These are phyloP conservation scores for Colletotrichum sp. DNA, from an alignment of 2,329 filamentous ascomycete species.

Conservation along the genomic window DNA sequence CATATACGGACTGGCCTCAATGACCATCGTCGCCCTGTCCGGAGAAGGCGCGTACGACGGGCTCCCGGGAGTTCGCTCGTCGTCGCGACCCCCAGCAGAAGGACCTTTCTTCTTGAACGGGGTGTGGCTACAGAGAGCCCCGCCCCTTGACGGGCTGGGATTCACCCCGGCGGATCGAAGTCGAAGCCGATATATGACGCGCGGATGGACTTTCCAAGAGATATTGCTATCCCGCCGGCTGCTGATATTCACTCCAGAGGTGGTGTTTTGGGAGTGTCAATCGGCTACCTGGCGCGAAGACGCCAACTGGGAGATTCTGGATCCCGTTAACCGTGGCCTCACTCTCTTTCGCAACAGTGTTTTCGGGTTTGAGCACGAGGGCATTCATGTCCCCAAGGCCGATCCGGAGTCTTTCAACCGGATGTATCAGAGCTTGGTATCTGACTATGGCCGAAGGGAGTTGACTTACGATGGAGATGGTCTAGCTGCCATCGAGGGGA, in stretches of 20 bases:
- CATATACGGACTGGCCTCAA: neutral
- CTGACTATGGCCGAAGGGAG: neutral
- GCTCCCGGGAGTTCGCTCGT: neutral
- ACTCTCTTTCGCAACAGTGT: neutral
- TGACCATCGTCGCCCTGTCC: neutral
- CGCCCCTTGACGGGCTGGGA: neutral
- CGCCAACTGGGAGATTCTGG: neutral
- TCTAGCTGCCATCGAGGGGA: neutral
- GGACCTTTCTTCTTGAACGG: neutral
- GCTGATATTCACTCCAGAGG: neutral
- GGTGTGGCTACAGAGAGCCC: neutral
- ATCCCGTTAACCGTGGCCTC: accelerated
- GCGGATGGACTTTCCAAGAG: neutral
- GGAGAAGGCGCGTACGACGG: neutral
- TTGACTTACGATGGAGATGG: neutral
- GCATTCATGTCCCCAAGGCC: neutral
- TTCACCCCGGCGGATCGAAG: neutral
- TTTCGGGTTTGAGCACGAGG: neutral
- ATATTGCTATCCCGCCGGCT: neutral
- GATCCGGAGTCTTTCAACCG: neutral
- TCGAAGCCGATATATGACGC: neutral
- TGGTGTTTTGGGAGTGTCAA: neutral
- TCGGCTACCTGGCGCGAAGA: neutral
- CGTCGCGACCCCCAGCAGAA: neutral
- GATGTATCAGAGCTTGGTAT: neutral